Conservation (phyloP, 2,329 filamentous ascomycete genomes). For the Lecanicillium sp. region DNA sequence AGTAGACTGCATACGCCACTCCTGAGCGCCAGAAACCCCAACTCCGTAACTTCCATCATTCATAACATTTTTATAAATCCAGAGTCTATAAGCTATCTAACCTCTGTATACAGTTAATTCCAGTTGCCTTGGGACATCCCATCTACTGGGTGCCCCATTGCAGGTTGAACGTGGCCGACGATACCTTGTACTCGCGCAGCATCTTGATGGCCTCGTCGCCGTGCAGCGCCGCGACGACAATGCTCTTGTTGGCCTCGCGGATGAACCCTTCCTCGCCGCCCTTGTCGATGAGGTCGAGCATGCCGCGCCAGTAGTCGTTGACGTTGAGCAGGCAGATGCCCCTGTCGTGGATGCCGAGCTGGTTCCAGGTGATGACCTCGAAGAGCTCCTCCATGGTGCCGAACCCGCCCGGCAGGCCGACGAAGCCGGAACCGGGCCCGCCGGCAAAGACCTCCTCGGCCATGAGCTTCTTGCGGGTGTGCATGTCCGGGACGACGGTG, state of each 20-base stretch:
- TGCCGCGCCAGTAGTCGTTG: constrained; percentile 84
- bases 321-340: constrained; percentile 82
- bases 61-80: too few species aligned
- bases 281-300: constrained; percentile 74
- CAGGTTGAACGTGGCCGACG: constrained; percentile 69
- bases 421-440: constrained; percentile 78
- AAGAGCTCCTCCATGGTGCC: constrained; percentile 96
- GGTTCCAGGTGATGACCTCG: constrained; percentile 90
- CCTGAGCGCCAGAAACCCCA: not conserved
- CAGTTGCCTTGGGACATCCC: not conserved
- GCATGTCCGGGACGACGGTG: constrained; percentile 91
- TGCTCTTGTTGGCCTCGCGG: constrained; percentile 59
- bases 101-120: not conserved
- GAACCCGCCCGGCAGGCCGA: constrained; percentile 83
- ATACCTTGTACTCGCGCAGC: constrained; percentile 69
- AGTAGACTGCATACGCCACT: not conserved
- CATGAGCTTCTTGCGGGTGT: constrained; percentile 93
- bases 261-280: constrained; percentile 76
- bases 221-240: constrained; percentile 69
- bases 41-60: too few species aligned
- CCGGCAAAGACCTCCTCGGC: constrained; percentile 77
- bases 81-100: constrained; percentile 4
- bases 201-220: constrained; percentile 66
- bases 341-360: constrained; percentile 80
- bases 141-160: constrained; percentile 67